Conservation (phyloP, 768 basidiomycete genomes). For the Leccinum variicolor region DNA sequence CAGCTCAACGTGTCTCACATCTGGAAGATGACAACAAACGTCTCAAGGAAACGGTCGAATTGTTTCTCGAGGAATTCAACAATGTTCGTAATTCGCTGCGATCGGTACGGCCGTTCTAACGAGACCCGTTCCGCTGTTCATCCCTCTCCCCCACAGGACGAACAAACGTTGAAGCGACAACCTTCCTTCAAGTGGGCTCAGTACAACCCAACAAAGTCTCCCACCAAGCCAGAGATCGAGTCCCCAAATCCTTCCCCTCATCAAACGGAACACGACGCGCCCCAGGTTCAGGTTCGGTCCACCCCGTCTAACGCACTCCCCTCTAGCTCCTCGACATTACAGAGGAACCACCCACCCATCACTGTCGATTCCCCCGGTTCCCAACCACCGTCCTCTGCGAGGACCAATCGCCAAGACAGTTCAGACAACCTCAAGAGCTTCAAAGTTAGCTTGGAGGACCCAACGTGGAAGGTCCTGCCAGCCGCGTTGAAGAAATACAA, state of each 20-base stretch:
- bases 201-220: constrained; percentile 75
- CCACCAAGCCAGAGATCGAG: constrained; percentile 71
- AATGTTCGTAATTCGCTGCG: constrained; percentile 37
- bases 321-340: constrained; percentile 29
- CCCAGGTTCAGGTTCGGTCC: constrained; percentile 37
- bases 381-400: constrained; percentile 26
- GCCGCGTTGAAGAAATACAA: constrained; percentile 98
- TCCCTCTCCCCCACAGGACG: constrained; percentile 25
- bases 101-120: constrained; percentile 13
- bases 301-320: constrained; percentile 15
- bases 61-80: constrained; percentile 64
- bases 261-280: constrained; percentile 66
- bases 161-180: constrained; percentile 58
- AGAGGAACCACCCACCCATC: constrained; percentile 25
- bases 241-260: constrained; percentile 81
- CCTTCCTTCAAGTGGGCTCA: constrained; percentile 89
- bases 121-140: constrained; percentile 6
- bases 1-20: constrained; percentile 63
- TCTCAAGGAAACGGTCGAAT: constrained; percentile 58
- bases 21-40: constrained; percentile 80
- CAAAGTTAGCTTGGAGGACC: constrained; percentile 96
- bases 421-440: constrained; percentile 84
- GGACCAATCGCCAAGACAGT: constrained; percentile 60
- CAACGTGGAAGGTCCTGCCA: constrained; percentile 97
- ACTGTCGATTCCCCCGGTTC: constrained; percentile 28